Base-by-base conservation (phyloP, 192 early-diverging fungal genomes). In the Helicostylum pulchrum region DNA sequence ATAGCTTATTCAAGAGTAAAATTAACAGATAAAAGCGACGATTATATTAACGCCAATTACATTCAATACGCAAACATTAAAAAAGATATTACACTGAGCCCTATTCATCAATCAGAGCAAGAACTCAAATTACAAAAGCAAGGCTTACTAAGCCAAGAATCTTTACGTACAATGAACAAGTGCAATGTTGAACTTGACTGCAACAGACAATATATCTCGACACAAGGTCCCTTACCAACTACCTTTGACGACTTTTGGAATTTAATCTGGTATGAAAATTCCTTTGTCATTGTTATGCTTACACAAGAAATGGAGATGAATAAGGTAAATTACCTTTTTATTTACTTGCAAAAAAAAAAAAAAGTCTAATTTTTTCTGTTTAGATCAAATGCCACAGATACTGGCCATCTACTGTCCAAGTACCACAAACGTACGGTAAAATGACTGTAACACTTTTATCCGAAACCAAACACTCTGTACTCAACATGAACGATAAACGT, bases 191-290 rank as follows among this genome's bases (percentile, higher is more conserved):
- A 49, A 2, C 9, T 62, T 9, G 12, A 48, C 36, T 58, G 26
- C 8, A 36, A 36, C 42, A 36, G 53, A 21, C 53, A 50, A 3
- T 81, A 82, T 45, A 80, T 84, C 21, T 82, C 74, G 15, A 82
- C 82, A 2, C 80, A 84, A 50, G 82, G 94, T 7, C 96, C 96
- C 12, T 66, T 96, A 45, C 83, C 84, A 1, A 80, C 80, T 14
- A 96, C 95, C 0, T 81, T 88, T 19, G 72, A 78, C 43, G 95
- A 96, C 71, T 97, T 99, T 76, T 99, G 96, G 96, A 80, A 85
- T 61, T 88, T 97, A 80, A 74, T 92, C 11, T 96, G 94, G 95
- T 90, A 99, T 73, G 90, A 95, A 60, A 73, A 82, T 26, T 74
- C 81, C 3, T 64, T 78, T 3, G 87, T 99, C 7, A 82, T 99